Evolutionary conservation across 2,329 filamentous ascomycete genomes (phyloP), one percentile per base, ranked within the genome.

Genomic region (Fusarium cicatricum): DNA sequence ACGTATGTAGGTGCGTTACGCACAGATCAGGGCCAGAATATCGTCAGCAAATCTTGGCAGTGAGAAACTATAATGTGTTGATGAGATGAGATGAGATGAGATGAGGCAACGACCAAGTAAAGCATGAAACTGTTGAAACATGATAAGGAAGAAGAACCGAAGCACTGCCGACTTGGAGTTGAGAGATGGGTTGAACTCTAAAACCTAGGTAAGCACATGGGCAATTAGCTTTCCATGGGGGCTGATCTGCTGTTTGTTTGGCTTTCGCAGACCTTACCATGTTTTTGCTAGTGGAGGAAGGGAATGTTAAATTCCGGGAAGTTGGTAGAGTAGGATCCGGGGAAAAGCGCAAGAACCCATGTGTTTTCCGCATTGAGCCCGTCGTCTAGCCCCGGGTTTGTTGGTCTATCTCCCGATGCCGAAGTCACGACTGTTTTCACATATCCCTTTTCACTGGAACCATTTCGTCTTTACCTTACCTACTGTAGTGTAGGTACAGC

Each of bases 391-490:
- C 23, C 23, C 6, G 9, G 17, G 31, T 39, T 45, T 28, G 37
- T 41, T 49, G 58, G 31, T 55, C 60, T 56, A 60, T 60, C 60
- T 50, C 46, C 45, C 49, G 55, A 60, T 28, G 34, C 34, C 34
- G 39, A 33, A 46, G 12, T 29, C 4, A 12, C 11, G 23, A 12
- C 11, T 8, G 12, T 17, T 15, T 39, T n/a, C n/a, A n/a, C n/a
- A n/a, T n/a, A n/a, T n/a, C 34, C 33, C 23, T 26, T 26, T 26
- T 26, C 23, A n/a, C n/a, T n/a, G n/a, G n/a, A n/a, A n/a, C n/a
- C n/a, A n/a, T n/a, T n/a, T n/a, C n/a, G n/a, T n/a, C n/a, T n/a
- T n/a, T n/a, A n/a, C n/a, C n/a, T n/a, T n/a, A n/a, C n/a, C n/a
- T n/a, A n/a, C n/a, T n/a, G n/a, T n/a, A n/a, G n/a, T n/a, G n/a